These are phyloP conservation scores for Salix dunnii DNA, from an alignment of 345 rosid genomes.

Conservation along the genomic window DNA sequence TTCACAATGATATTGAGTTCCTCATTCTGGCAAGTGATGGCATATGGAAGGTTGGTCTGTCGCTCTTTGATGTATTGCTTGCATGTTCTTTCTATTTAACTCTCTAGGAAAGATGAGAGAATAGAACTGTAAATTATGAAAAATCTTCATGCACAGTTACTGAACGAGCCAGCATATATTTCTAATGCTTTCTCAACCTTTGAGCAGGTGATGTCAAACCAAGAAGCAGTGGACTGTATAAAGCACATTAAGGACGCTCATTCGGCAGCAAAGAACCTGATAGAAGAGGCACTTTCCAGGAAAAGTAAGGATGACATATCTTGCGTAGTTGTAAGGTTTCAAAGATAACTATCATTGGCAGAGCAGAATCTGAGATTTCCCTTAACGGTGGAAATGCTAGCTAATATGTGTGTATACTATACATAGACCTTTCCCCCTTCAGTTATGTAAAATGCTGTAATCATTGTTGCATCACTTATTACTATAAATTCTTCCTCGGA, in stretches of 20 bases:
- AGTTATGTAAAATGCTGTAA: slow-evolving; percentile 7
- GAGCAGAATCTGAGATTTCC: background rate
- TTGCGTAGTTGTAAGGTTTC: slow-evolving; percentile 79
- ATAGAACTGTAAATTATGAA: background rate
- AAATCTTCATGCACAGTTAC: background rate
- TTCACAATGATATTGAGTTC: slow-evolving; percentile 49
- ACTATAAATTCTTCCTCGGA: background rate
- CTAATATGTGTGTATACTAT: slow-evolving; percentile 18
- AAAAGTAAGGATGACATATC: slow-evolving; percentile 92
- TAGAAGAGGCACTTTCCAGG: slow-evolving; percentile 56
- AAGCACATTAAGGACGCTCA: slow-evolving; percentile 62
- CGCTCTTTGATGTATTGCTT: background rate
- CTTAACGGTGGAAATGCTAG: background rate
- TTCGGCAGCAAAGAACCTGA: slow-evolving; percentile 63
- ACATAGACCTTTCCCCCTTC: slow-evolving; percentile 10
- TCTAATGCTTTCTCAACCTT: background rate
- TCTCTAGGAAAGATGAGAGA: background rate
- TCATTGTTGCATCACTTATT: background rate
- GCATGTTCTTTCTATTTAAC: background rate
- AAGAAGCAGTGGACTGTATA: slow-evolving; percentile 63
- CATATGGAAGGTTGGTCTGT: slow-evolving; percentile 67
- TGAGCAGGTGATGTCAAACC: slow-evolving; percentile 69
- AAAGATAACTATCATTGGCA: slow-evolving; percentile 14
- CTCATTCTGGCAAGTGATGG: slow-evolving; percentile 88
- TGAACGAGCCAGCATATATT: background rate